Percentiles rank a stretch among this genome's conserved stretches.
phyloP scores from a whole-genome alignment of 768 basidiomycete genomes.

The Boletus subcaerulescens region DNA sequence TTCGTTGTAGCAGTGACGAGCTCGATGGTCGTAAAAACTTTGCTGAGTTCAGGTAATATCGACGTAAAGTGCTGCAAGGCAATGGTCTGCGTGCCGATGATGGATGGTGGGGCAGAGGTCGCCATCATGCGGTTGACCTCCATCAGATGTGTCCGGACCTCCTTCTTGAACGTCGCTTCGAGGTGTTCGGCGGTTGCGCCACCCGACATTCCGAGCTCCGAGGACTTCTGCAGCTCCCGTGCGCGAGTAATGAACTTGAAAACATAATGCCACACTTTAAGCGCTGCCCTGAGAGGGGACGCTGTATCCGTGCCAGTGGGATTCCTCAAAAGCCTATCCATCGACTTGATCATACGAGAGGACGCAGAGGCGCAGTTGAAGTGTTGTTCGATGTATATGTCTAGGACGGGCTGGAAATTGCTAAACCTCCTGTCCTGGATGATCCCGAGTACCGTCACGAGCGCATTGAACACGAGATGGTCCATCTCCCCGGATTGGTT shows the following conservation, averaged over 20 bases:
- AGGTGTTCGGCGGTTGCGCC: conserved; percentile 84
- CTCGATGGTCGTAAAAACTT: conserved; percentile 78
- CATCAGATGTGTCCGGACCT: conserved; percentile 69
- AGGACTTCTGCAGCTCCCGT: conserved; percentile 79
- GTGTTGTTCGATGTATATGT: conserved; percentile 89
- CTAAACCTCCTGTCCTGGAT: conserved; percentile 92
- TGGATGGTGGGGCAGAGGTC: conserved; percentile 68
- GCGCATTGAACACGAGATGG: conserved; percentile 81
- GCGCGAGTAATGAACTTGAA: conserved; percentile 94
- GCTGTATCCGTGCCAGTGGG: conserved; percentile 73
- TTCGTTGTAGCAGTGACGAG: conserved; percentile 83
- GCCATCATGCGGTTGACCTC: conserved; percentile 92
- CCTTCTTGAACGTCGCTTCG: conserved; percentile 80
- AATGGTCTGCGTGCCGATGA: conserved; percentile 94
- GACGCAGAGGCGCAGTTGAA: conserved; percentile 80
- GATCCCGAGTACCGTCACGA: conserved; percentile 89
- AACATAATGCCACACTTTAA: conserved; percentile 97
- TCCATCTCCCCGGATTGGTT: conserved; percentile 82
- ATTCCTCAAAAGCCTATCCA: conserved; percentile 76
- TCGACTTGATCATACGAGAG: conserved; percentile 80
- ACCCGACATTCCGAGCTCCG: conserved; percentile 74
- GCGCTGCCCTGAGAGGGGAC: conserved; percentile 75
- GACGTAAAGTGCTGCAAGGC: conserved; percentile 92
- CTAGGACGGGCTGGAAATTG: conserved; percentile 91
- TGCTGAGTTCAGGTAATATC: conserved; percentile 82